Evolutionary conservation across 2,329 filamentous ascomycete species (phyloP), one percentile per base, ranked within the genome.

Genomic region (Lasiodiplodia citricola): DNA sequence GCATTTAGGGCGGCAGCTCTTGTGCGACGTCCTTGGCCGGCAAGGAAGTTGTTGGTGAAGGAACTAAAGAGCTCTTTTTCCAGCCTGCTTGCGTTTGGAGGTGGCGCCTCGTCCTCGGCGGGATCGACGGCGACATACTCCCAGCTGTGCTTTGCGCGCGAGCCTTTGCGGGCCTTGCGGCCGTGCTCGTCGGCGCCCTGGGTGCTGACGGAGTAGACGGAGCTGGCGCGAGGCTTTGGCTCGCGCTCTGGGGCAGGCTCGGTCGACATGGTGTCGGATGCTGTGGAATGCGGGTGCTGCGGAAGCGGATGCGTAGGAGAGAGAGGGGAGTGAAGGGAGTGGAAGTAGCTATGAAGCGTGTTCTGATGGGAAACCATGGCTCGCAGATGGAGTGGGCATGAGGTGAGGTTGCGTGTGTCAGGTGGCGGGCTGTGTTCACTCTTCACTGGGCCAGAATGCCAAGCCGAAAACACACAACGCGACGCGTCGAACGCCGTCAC

Each of bases 371-470:
- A 60, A 58, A 52, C 47, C 65, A 67, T 67, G 28, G 65, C 47
- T 28, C 44, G 11, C 5, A 2, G 65, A 67, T 41, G 65, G 25
- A 14, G 21, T 6, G 44, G 41, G 55, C 55, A 51, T 52, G 65
- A 60, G 56, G 65, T 60, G 65, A 67, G 56, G 65, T 67, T 58
- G 65, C 41, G 64, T 38, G 65, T 67, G 65, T 67, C 65, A 67
- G 65, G 65, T 67, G 65, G 65, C 65, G 65, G 44, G 64, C 64
- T 67, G 65, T 51, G 65, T 67, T 58, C 54, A 58, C 55, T 60
- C 44, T 38, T 38, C n/a, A 28, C 41, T 62, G 58, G 56, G 54
- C 55, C 28, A 38, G 55, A 52, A 52, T 60, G 65, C 65, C 65
- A 67, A 67, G 65, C 38, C 65, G 65, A 58, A 57, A 52, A 60